These are phyloP conservation scores for Psilocybe subaeruginosa DNA, from an alignment of 768 basidiomycete genomes.

Conservation along the genomic window DNA sequence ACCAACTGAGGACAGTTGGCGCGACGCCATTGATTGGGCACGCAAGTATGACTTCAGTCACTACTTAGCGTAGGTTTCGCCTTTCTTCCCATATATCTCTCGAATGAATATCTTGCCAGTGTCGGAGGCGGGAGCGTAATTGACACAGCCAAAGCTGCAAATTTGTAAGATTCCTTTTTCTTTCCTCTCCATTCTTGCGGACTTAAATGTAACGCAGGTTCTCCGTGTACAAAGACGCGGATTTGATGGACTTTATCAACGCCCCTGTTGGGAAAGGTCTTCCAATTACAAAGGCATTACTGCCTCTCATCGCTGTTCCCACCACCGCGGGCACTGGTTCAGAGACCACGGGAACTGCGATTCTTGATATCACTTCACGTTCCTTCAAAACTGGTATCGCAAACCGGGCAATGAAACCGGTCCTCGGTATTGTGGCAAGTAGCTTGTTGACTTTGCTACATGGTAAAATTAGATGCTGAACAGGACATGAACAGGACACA, in stretches of 20 bases:
- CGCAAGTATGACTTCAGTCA: constrained; percentile 89
- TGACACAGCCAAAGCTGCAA: constrained; percentile 95
- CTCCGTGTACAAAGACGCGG: constrained; percentile 88
- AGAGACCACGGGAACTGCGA: constrained; percentile 94
- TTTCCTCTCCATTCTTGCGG: neutral
- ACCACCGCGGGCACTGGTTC: constrained; percentile 86
- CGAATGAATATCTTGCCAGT: constrained; percentile 36
- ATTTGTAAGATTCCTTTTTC: constrained; percentile 54
- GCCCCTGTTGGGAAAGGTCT: constrained; percentile 93
- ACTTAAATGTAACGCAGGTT: constrained; percentile 51
- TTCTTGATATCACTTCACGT: constrained; percentile 89
- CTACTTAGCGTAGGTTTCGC: constrained; percentile 75
- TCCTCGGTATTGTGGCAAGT: constrained; percentile 74
- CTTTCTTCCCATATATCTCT: neutral
- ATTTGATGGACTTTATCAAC: constrained; percentile 96
- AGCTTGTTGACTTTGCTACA: neutral
- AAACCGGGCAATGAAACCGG: constrained; percentile 87
- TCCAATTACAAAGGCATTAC: constrained; percentile 72
- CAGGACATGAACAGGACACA: constrained; percentile 55
- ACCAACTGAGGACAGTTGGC: constrained; percentile 91
- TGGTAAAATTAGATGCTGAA: neutral
- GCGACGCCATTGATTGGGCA: constrained; percentile 87
- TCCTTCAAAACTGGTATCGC: constrained; percentile 98
- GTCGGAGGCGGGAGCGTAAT: constrained; percentile 95
- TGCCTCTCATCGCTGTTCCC: constrained; percentile 85